Evolutionary conservation across 176 grass and related monocot species (phyloP), one percentile per base, ranked within the genome.

Genomic region (Paspalum notatum): DNA sequence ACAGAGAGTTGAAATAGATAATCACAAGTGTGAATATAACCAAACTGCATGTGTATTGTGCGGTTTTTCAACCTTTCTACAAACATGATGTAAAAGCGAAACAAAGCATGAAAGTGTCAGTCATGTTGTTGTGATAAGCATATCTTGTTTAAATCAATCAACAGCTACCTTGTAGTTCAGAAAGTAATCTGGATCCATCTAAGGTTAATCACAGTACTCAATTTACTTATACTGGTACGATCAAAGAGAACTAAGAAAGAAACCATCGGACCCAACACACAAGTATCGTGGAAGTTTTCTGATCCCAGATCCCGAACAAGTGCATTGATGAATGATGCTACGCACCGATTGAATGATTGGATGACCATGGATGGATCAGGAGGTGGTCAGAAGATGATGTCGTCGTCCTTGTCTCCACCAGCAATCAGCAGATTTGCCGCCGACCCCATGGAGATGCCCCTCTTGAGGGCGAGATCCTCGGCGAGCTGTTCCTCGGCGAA

Each of bases 331-430:
- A 54, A 16, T 8, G 56, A 59, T 60, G 57, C 18, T 48, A 82
- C 83, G 59, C 83, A 89, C 87, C 87, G 56, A 71, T 81, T 85
- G 82, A 82, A 80, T 79, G 10, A 81, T 51, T 87, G 53, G 42
- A 83, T 15, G 67, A 52, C 9, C 7, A 67, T 67, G 40, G 65
- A 44, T 24, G 57, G 57, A 60, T 32, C 32, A 57, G n/a, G n/a
- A 38, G 20, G 42, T 1, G 26, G 78, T 98, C 50, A 98, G 42
- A 98, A 98, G 74, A 98, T 98, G 66, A 98, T 87, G 62, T 94
- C 95, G 5, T 87, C 88, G 81, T 98, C 95, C 86, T 73, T 94
- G 47, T 92, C 81, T 3, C 82, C 80, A 5, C 85, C 92, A 43
- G 79, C 79, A 12, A 81, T 66, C 2, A 93, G 86, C 68, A 97